Base-by-base conservation (phyloP, 176 grass and related monocot genomes). In the Oryza rufipogon region DNA sequence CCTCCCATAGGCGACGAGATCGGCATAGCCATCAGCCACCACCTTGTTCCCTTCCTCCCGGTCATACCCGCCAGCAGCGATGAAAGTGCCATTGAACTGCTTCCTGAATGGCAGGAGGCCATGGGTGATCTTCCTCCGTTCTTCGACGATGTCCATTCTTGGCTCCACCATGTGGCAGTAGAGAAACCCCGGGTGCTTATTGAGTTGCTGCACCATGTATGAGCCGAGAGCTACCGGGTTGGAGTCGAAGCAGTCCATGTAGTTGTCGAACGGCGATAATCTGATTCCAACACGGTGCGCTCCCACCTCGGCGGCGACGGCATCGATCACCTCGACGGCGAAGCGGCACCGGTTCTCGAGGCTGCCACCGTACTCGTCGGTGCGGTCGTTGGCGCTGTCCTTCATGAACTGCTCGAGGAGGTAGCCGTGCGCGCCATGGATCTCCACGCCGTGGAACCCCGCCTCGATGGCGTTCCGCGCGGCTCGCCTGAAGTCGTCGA, bases 381-480 rank as follows among this genome's bases (percentile, higher is more conserved):
- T 33, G 16, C 88, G 88, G 13, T 89, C 83, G 0, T 89, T 89
- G 1, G 23, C n/a, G 11, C 78, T 73, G 0, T 89, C 88, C 54
- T 89, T 89, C 88, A 89, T 89, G 66, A 89, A 89, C 1, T 86
- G 88, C 52, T 89, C 88, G 0, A 89, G 6, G 16, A 89, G 71
- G 17, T 46, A 85, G 0, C 83, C 87, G 5, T 85, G 64, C 4
- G 78, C 83, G 2, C 83, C 71, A 22, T 89, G 87, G 42, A 89
- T 76, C 78, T 89, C 88, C 0, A 86, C 88, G 9, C 83, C 88
- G 3, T 89, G 78, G 16, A 89, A 86, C 0, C 83, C 88, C 0
- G 88, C 83, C 9, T 86, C 78, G 0, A 86, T 81, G 6, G 88
- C 88, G 13, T 86, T 89, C 2, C 78, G 51, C 0, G 83, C 83